phyloP scores from a whole-genome alignment of 495 filamentous ascomycete genomes.

The Neurospora pannonica region DNA sequence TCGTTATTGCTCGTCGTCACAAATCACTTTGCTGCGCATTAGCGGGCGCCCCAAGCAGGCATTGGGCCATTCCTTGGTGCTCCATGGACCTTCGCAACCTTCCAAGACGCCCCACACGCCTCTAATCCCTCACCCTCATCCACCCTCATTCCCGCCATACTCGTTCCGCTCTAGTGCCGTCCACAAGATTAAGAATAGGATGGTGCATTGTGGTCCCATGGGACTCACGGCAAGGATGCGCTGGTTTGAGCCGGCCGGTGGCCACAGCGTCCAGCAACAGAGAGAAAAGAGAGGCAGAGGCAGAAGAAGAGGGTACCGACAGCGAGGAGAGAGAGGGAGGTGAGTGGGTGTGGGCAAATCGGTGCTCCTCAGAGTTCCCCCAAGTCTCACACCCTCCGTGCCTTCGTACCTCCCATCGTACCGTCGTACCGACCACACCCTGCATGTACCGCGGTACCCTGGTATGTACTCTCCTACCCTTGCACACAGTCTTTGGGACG shows the following conservation, averaged over 20 bases:
- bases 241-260: slow-evolving; percentile 19
- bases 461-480: background rate
- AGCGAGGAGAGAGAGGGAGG: background rate
- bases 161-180: slow-evolving; percentile 17
- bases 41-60: slow-evolving; percentile 18
- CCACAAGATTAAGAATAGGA: slow-evolving; percentile 27
- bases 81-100: slow-evolving; percentile 1
- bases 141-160: slow-evolving; percentile 13
- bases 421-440: background rate
- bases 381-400: background rate
- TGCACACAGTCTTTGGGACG: background rate
- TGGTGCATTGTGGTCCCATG: slow-evolving; percentile 20
- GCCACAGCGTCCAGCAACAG: slow-evolving; percentile 1
- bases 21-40: slow-evolving; percentile 21
- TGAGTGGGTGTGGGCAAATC: background rate
- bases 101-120: slow-evolving; percentile 5
- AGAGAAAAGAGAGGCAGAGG: background rate
- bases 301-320: background rate
- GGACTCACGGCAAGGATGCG: slow-evolving; percentile 17
- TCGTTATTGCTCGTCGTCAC: slow-evolving; percentile 24
- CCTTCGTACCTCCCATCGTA: background rate
- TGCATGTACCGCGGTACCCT: slow-evolving; percentile 1
- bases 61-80: slow-evolving; percentile 13
- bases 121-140: slow-evolving; percentile 8
- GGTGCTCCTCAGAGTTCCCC: background rate